Percentiles rank a stretch among this genome's conserved stretches.
Evolutionary conservation across 208 protist genomes (phyloP).

Genomic region (Trypanosoma caninum): DNA sequence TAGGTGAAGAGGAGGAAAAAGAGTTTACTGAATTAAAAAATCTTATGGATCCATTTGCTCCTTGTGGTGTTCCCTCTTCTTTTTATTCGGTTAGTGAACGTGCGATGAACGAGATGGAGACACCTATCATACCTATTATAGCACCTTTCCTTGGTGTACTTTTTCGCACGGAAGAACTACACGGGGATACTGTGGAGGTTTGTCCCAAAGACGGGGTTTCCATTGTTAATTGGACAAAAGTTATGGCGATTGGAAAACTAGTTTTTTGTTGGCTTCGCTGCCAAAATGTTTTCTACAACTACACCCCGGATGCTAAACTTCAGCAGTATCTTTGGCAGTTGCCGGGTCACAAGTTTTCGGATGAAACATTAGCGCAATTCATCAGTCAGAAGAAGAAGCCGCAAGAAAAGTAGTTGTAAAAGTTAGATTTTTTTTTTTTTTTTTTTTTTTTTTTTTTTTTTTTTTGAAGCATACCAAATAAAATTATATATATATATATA

Average conservation of each 20-base stretch:
- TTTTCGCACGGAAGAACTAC: constrained; percentile 40
- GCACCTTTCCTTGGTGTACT: constrained; percentile 56
- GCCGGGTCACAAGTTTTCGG: constrained; percentile 39
- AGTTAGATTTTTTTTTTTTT: neutral
- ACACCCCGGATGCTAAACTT: constrained; percentile 28
- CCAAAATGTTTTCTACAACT: constrained; percentile 54
- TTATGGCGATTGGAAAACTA: constrained; percentile 43
- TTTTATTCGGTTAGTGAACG: constrained; percentile 44
- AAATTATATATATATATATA: no score
- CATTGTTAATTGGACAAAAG: constrained; percentile 59
- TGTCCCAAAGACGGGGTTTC: constrained; percentile 36
- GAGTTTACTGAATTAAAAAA: constrained; percentile 44
- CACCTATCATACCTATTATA: constrained; percentile 57
- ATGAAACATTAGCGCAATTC: constrained; percentile 22
- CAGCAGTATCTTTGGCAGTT: constrained; percentile 60
- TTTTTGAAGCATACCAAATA: neutral
- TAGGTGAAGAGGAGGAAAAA: constrained; percentile 25
- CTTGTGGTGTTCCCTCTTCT: constrained; percentile 52
- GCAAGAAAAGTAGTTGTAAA: neutral
- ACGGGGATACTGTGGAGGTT: constrained; percentile 31
- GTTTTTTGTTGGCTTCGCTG: constrained; percentile 59
- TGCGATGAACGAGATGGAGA: constrained; percentile 47
- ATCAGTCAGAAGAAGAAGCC: neutral
- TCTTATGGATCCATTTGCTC: constrained; percentile 67
- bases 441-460: neutral